Conservation (phyloP, 2,329 filamentous ascomycete species). For the Arthrocladium fulminans region DNA sequence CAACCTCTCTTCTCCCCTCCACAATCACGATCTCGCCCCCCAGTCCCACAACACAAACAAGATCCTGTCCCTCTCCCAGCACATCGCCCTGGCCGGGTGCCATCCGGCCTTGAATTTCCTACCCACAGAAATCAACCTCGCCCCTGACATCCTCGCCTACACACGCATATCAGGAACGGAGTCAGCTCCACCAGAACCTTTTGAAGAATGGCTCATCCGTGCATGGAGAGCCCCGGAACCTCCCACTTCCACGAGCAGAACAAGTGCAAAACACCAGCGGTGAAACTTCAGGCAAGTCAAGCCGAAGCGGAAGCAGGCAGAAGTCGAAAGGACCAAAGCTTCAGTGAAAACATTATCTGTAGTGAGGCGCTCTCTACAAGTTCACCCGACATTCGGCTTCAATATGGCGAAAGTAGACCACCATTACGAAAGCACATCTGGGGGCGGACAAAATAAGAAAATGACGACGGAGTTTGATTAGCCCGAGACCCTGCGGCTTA, state of each 20-base stretch:
- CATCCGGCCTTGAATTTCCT: constrained; percentile 1
- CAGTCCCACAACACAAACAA: not conserved
- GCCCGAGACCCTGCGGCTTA: too few species aligned
- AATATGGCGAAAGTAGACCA: too few species aligned
- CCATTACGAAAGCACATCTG: too few species aligned
- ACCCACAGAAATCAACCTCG: not conserved
- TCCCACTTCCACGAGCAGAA: not conserved
- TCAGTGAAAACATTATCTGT: too few species aligned
- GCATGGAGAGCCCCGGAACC: not conserved
- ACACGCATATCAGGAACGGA: not conserved
- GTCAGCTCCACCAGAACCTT: not conserved
- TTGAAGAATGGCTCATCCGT: constrained; percentile 1
- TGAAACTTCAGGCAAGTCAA: not conserved
- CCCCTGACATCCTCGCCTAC: not conserved
- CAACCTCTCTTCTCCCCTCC: not conserved
- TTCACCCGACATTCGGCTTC: too few species aligned
- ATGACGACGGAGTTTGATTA: too few species aligned
- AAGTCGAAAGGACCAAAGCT: too few species aligned
- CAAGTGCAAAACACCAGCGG: not conserved
- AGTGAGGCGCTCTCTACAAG: too few species aligned
- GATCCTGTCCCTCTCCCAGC: not conserved
- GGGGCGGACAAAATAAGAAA: too few species aligned
- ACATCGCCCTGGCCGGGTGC: not conserved
- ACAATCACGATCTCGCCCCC: not conserved
- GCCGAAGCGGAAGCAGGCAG: not conserved